phyloP scores from a whole-genome alignment of 768 basidiomycete species.

The Cantharellus cinnabarinus region DNA sequence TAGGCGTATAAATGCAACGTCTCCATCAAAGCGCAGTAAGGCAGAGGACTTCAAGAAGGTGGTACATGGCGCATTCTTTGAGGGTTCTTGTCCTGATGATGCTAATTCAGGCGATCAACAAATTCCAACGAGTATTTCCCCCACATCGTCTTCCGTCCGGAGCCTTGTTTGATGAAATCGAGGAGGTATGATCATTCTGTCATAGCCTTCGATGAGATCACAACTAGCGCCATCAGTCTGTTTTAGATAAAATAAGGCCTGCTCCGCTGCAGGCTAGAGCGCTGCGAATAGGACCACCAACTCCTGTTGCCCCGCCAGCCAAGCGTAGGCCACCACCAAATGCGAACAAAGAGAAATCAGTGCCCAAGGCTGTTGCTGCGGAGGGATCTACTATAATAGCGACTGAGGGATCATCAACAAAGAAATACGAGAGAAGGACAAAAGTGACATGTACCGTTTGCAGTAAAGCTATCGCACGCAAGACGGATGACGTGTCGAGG shows the following conservation, averaged over 20 bases:
- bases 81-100: not conserved
- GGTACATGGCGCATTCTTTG: too few relatives aligned
- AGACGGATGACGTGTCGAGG: not conserved
- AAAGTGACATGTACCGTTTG: not conserved
- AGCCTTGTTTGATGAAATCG: not conserved
- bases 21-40: not conserved
- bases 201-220: not conserved
- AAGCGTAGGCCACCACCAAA: not conserved
- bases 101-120: not conserved
- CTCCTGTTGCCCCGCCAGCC: not conserved
- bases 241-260: not conserved
- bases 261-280: not conserved
- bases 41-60: too few relatives aligned
- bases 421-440: not conserved
- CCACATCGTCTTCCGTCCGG: constrained; percentile 4
- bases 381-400: too few relatives aligned
- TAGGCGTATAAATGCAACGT: not conserved
- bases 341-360: not conserved
- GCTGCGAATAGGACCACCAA: not conserved
- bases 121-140: constrained; percentile 1
- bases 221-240: not conserved
- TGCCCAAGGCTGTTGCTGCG: too few relatives aligned
- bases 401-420: not conserved
- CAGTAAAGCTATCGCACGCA: not conserved
- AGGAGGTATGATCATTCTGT: not conserved